Percentiles rank a stretch among this genome's conserved stretches.
phyloP scores from a whole-genome alignment of 371 early-diverging fungal genomes.

The Syncephalis fuscata region DNA sequence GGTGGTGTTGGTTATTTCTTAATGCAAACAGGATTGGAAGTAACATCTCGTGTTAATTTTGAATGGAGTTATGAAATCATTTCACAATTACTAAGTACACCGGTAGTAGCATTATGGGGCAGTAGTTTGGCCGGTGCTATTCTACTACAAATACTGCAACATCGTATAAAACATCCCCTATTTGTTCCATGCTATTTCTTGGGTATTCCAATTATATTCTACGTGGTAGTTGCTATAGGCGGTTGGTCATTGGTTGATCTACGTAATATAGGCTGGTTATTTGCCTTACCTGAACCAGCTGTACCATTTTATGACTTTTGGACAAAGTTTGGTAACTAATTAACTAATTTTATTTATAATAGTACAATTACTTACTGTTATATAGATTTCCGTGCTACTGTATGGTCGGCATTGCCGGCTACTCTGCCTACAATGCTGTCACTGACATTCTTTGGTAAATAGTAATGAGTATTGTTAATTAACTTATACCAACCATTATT shows the following conservation, averaged over 20 bases:
- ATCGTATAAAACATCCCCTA: constrained; percentile 37
- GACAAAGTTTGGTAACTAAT: constrained; percentile 40
- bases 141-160: constrained; percentile 30
- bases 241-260: constrained; percentile 45
- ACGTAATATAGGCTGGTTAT: constrained; percentile 72
- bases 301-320: constrained; percentile 80
- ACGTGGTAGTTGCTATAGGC: constrained; percentile 31
- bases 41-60: constrained; percentile 48
- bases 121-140: constrained; percentile 55
- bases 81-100: constrained; percentile 28
- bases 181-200: constrained; percentile 79
- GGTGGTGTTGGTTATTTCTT: constrained; percentile 89
- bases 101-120: constrained; percentile 60
- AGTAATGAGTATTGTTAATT: no score
- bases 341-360: neutral
- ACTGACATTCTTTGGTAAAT: constrained; percentile 75
- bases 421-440: constrained; percentile 85
- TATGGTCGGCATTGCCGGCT: constrained; percentile 60
- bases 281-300: constrained; percentile 48
- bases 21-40: constrained; percentile 79
- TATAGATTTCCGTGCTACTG: constrained; percentile 34
- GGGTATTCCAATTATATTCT: constrained; percentile 63
- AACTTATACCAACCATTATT: neutral
- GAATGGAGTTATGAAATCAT: constrained; percentile 30
- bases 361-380: neutral